Evolutionary conservation across 2,329 filamentous ascomycete genomes (phyloP).

Genomic region (Colletotrichum sp.): DNA sequence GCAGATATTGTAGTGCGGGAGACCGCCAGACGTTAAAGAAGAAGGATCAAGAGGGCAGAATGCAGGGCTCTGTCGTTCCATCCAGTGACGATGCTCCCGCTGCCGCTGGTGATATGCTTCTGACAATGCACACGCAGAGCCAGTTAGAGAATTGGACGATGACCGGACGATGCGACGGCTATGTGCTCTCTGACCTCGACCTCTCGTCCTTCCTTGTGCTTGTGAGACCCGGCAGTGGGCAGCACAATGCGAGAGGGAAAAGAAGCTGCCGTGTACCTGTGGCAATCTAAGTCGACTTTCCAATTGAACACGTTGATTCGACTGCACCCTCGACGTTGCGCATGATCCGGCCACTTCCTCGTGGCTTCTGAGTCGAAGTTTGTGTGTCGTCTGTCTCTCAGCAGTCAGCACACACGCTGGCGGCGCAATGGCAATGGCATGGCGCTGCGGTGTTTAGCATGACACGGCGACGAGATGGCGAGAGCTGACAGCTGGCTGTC

Average conservation of each 20-base stretch:
- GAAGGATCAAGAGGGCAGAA: not conserved
- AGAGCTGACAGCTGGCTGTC: slow-evolving; percentile 8
- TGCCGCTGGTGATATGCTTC: slow-evolving; percentile 6
- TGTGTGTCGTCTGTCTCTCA: not conserved
- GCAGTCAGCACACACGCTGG: not conserved
- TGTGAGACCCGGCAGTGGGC: slow-evolving; percentile 3
- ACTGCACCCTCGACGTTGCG: not conserved
- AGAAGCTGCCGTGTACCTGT: slow-evolving; percentile 7
- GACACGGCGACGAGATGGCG: not conserved
- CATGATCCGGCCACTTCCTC: not conserved
- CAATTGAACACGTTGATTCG: slow-evolving; percentile 1
- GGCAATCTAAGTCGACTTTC: slow-evolving; percentile 5
- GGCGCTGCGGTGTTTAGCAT: not conserved
- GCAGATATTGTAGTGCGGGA: not conserved
- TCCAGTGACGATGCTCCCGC: not conserved
- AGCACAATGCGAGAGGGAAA: not conserved
- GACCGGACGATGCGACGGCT: slow-evolving; percentile 12
- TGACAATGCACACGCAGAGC: slow-evolving; percentile 14
- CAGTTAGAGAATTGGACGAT: not conserved
- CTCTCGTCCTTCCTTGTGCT: not conserved
- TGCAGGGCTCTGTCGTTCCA: slow-evolving; percentile 17
- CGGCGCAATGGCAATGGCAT: not conserved
- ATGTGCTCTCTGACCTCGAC: slow-evolving; percentile 12
- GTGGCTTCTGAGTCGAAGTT: not conserved
- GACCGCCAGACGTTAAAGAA: not conserved